A percentile compares a stretch with the other conserved stretches of the same genome.
Conservation (phyloP, 108 stramenopile species). For the Mayamaea pseudoterrestris region DNA sequence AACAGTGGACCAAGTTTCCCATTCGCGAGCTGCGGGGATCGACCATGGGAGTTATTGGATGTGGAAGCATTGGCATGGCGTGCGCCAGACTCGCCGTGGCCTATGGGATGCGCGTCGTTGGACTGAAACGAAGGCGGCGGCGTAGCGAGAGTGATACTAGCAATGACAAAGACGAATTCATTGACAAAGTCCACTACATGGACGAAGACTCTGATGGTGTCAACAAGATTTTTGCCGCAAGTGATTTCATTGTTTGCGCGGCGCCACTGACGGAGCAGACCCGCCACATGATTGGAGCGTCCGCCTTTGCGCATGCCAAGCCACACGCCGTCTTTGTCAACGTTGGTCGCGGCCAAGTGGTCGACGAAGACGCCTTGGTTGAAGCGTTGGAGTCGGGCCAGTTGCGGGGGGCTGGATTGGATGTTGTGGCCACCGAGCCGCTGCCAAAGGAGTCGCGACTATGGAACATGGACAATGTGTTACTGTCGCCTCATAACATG, state of each 20-base stretch:
- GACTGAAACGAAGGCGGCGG: slow-evolving; percentile 38
- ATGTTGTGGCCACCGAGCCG: slow-evolving; percentile 79
- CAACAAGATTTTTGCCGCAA: slow-evolving; percentile 31
- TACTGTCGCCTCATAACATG: slow-evolving; percentile 68
- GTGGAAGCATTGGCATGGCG: slow-evolving; percentile 66
- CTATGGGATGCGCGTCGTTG: slow-evolving; percentile 57
- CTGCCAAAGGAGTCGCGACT: slow-evolving; percentile 53
- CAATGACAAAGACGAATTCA: slow-evolving; percentile 44
- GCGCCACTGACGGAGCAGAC: slow-evolving; percentile 72
- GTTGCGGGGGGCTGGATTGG: slow-evolving; percentile 76
- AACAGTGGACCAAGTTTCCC: slow-evolving; percentile 61
- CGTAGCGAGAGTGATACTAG: background rate
- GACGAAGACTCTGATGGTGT: slow-evolving; percentile 22
- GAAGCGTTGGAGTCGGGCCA: slow-evolving; percentile 42
- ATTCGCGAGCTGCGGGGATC: slow-evolving; percentile 60
- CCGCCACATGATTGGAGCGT: slow-evolving; percentile 38
- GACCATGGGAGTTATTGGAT: slow-evolving; percentile 79
- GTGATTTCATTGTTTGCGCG: slow-evolving; percentile 72
- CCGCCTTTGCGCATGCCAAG: slow-evolving; percentile 53
- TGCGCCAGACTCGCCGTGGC: slow-evolving; percentile 8
- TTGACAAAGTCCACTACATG: slow-evolving; percentile 42
- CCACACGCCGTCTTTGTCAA: slow-evolving; percentile 73
- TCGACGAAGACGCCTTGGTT: slow-evolving; percentile 76
- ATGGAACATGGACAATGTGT: slow-evolving; percentile 76
- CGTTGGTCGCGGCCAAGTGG: slow-evolving; percentile 78